Evolutionary conservation across 352 stramenopile species (phyloP).

Genomic region (Lagenidium giganteum): DNA sequence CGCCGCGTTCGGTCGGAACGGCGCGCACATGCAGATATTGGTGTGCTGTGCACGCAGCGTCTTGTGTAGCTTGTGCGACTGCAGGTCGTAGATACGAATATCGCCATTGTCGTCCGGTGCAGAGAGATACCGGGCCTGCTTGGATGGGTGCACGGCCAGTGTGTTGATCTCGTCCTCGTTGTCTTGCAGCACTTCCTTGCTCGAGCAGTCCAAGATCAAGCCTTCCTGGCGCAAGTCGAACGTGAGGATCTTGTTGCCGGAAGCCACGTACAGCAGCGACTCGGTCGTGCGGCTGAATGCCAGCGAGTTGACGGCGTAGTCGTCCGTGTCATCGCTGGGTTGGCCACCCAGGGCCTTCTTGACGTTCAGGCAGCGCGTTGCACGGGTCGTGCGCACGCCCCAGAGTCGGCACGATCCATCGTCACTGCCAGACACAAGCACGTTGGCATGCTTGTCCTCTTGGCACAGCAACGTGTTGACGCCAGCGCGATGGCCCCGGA

Average conservation of each 20-base stretch:
- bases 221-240: constrained; percentile 62
- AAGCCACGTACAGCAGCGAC: constrained; percentile 48
- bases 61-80: constrained; percentile 52
- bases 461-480: constrained; percentile 62
- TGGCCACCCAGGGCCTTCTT: constrained; percentile 37
- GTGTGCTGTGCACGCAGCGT: constrained; percentile 58
- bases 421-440: constrained; percentile 60
- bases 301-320: constrained; percentile 60
- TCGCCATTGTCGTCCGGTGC: constrained; percentile 61
- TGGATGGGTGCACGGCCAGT: constrained; percentile 39
- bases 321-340: constrained; percentile 18
- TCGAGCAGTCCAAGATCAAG: constrained; percentile 48
- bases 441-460: constrained; percentile 37
- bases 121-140: constrained; percentile 48
- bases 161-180: constrained; percentile 71
- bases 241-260: constrained; percentile 53
- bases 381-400: constrained; percentile 54
- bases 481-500: constrained; percentile 49
- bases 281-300: constrained; percentile 37
- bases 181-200: constrained; percentile 51
- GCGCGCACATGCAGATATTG: constrained; percentile 64
- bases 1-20: constrained; percentile 60
- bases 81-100: constrained; percentile 63
- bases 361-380: constrained; percentile 61
- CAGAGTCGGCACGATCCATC: constrained; percentile 67